Conservation (phyloP, 805 yeast species). For the Torulaspora franciscae region DNA sequence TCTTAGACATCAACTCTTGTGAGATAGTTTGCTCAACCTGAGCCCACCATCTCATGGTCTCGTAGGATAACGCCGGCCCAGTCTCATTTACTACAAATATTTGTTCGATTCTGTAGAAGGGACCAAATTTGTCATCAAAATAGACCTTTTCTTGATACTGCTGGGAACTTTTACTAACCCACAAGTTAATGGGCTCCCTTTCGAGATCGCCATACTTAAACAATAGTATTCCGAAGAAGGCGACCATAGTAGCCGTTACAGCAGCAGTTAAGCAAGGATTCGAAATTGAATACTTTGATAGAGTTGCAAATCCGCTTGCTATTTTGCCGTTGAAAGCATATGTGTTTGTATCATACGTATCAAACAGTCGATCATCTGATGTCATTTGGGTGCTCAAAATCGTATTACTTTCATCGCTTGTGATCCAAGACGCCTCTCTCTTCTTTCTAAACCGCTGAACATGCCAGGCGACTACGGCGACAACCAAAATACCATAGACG, state of each 20-base stretch:
- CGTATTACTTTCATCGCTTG: conserved; percentile 11
- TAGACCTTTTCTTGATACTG: conserved; percentile 61
- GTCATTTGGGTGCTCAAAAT: conserved; percentile 13
- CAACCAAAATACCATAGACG: conserved; percentile 40
- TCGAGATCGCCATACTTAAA: conserved; percentile 54
- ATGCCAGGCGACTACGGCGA: conserved; percentile 26
- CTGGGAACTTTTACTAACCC: conserved; percentile 81
- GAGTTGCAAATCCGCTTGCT: conserved; percentile 39
- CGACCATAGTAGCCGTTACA: conserved; percentile 36
- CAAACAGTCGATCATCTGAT: conserved; percentile 18
- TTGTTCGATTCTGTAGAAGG: conserved; percentile 87
- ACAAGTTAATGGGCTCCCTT: conserved; percentile 71
- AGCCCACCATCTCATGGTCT: conserved; percentile 82
- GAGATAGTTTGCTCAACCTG: conserved; percentile 59
- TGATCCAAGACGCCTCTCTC: conserved; percentile 26
- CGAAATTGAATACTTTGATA: conserved; percentile 57
- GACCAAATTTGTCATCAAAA: conserved; percentile 82
- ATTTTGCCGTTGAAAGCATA: conserved; percentile 16
- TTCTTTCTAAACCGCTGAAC: conserved; percentile 20
- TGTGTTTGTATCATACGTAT: conserved; percentile 19
- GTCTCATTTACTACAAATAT: conserved; percentile 65
- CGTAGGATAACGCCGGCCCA: conserved; percentile 66
- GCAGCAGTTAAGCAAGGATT: conserved; percentile 53
- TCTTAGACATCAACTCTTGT: conserved; percentile 29
- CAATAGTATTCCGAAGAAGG: conserved; percentile 37